Percentiles rank a stretch among this genome's conserved stretches.
These are phyloP conservation scores for Xylaria telfairii DNA, from an alignment of 495 filamentous ascomycete genomes.

Conservation along the genomic window DNA sequence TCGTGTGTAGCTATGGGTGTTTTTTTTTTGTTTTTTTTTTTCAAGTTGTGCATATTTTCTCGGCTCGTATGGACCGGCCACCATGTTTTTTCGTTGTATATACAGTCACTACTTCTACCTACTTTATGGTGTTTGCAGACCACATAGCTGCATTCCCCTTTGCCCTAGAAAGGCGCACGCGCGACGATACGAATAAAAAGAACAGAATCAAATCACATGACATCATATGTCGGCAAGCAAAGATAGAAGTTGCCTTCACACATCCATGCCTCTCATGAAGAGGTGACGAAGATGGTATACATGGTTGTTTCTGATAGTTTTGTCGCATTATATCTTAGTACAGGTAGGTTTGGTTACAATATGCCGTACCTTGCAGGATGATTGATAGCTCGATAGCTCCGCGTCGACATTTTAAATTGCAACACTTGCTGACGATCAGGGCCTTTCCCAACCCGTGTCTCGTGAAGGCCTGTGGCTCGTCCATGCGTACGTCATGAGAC, in stretches of 20 bases:
- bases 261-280: neutral
- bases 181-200: constrained; percentile 14
- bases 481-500: neutral
- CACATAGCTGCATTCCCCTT: neutral
- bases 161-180: constrained; percentile 7
- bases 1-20: constrained; percentile 14
- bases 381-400: neutral
- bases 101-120: constrained; percentile 20
- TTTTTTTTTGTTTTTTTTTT: too few relatives aligned
- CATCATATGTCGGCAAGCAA: neutral
- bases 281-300: too few relatives aligned
- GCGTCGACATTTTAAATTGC: neutral
- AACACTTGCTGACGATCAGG: too few relatives aligned
- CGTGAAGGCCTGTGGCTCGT: neutral
- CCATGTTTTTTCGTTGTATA: constrained; percentile 20
- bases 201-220: neutral
- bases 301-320: neutral
- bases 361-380: neutral
- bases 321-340: neutral
- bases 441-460: neutral
- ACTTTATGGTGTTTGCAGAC: constrained; percentile 11
- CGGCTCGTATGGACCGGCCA: constrained; percentile 24
- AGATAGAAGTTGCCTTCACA: too few relatives aligned
- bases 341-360: too few relatives aligned
- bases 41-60: constrained; percentile 40